A percentile compares a stretch with the other conserved stretches of the same genome.
Evolutionary conservation across 257 asterid species (phyloP).

Genomic region (Solanum stenotomum): DNA sequence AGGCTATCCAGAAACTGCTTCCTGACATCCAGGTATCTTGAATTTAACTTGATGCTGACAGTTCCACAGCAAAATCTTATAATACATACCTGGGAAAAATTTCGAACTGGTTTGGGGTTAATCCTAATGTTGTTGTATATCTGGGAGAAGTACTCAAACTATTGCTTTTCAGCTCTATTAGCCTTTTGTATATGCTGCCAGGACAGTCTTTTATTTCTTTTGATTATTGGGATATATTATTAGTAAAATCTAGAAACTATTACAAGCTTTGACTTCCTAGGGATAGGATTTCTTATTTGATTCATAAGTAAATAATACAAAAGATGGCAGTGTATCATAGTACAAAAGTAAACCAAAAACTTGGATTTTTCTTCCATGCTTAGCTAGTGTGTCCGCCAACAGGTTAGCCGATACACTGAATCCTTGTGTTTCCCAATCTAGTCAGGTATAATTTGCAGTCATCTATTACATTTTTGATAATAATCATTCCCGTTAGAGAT

Average conservation of each 20-base stretch:
- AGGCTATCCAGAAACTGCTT: constrained; percentile 75
- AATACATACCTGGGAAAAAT: not conserved
- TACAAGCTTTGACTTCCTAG: not conserved
- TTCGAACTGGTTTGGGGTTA: not conserved
- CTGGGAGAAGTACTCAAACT: not conserved
- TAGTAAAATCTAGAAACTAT: not conserved
- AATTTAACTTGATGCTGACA: constrained; percentile 1
- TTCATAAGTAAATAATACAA: not conserved
- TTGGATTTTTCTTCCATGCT: not conserved
- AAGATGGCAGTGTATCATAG: not conserved
- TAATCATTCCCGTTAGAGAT: not conserved
- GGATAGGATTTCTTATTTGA: not conserved
- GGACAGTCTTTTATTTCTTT: not conserved
- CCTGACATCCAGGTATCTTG: constrained; percentile 87
- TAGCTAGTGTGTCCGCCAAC: not conserved
- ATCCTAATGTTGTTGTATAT: not conserved
- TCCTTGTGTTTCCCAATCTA: not conserved
- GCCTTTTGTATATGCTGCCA: not conserved
- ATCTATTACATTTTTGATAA: not conserved
- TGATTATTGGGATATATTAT: not conserved
- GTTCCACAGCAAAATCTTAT: not conserved
- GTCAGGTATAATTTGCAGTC: not conserved
- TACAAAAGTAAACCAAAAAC: not conserved
- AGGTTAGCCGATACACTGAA: not conserved
- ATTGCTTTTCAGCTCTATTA: not conserved